phyloP scores from a whole-genome alignment of 495 filamentous ascomycete genomes.

The Aspergillus olivimuriae region DNA sequence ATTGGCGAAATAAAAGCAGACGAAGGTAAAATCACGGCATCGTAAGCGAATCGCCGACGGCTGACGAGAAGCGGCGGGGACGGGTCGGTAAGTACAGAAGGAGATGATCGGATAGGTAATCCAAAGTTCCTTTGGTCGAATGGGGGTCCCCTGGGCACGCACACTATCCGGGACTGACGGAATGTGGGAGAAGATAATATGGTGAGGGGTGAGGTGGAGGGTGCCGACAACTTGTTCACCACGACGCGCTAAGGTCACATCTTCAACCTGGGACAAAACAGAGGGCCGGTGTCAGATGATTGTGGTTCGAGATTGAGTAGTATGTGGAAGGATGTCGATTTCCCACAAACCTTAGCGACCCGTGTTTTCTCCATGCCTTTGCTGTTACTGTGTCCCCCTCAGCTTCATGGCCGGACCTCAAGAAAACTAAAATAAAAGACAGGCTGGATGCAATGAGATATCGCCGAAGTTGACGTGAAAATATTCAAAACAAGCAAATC shows the following conservation, averaged over 20 bases:
- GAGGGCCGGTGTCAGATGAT: slow-evolving; percentile 4
- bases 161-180: slow-evolving; percentile 32
- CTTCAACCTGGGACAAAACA: slow-evolving; percentile 43
- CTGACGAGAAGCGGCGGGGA: slow-evolving; percentile 61
- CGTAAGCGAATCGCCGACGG: slow-evolving; percentile 81
- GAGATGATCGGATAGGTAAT: slow-evolving; percentile 90
- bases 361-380: slow-evolving; percentile 52
- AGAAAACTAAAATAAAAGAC: not conserved
- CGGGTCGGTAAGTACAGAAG: slow-evolving; percentile 63
- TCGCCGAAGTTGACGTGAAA: not conserved
- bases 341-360: slow-evolving; percentile 48
- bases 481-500: not conserved
- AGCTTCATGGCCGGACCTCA: slow-evolving; percentile 28
- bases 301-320: not conserved
- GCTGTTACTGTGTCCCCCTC: slow-evolving; percentile 29
- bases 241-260: slow-evolving; percentile 57
- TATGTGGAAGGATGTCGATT: no score
- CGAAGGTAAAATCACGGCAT: slow-evolving; percentile 87
- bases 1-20: slow-evolving; percentile 78
- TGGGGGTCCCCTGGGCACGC: slow-evolving; percentile 22
- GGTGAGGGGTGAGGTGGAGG: slow-evolving; percentile 59
- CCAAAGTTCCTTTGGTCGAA: slow-evolving; percentile 72
- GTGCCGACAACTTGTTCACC: slow-evolving; percentile 55
- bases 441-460: not conserved
- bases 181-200: slow-evolving; percentile 56